These are phyloP conservation scores for Marasmius fiardii DNA, from an alignment of 1,284 basidiomycete species.

Conservation along the genomic window DNA sequence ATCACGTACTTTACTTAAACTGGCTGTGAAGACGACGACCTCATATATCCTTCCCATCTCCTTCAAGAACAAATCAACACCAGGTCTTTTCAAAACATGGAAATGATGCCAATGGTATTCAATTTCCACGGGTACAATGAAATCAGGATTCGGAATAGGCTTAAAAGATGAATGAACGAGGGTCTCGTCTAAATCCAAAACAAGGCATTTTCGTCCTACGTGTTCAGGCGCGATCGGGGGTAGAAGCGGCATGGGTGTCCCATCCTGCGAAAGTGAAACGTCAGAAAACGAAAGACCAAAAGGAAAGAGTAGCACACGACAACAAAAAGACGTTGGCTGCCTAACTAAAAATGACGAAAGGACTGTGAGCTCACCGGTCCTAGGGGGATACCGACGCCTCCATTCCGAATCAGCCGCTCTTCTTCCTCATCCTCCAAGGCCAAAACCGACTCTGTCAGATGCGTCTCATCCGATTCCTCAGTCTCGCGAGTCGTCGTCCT, in stretches of 20 bases:
- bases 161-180: constrained; percentile 63
- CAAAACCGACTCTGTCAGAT: constrained; percentile 28
- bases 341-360: too few species aligned
- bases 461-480: constrained; percentile 43
- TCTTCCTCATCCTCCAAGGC: constrained; percentile 43
- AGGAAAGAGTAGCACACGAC: not conserved
- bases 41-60: constrained; percentile 99
- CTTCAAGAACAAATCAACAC: constrained; percentile 95
- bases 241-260: constrained; percentile 76
- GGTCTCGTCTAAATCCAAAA: constrained; percentile 89
- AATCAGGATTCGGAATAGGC: constrained; percentile 96
- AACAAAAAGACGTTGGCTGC: not conserved
- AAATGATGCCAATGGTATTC: constrained; percentile 98
- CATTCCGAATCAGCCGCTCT: constrained; percentile 44
- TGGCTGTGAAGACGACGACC: constrained; percentile 97
- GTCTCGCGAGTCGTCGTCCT: constrained; percentile 42
- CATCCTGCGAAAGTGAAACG: constrained; percentile 54
- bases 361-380: constrained; percentile 36
- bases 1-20: constrained; percentile 81
- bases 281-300: not conserved
- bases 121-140: constrained; percentile 98
- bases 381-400: constrained; percentile 50
- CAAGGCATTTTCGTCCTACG: constrained; percentile 78
- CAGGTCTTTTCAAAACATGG: constrained; percentile 98
- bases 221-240: constrained; percentile 65